Evolutionary conservation across 2,329 filamentous ascomycete genomes (phyloP).

Genomic region (Verticillium tricorpus): DNA sequence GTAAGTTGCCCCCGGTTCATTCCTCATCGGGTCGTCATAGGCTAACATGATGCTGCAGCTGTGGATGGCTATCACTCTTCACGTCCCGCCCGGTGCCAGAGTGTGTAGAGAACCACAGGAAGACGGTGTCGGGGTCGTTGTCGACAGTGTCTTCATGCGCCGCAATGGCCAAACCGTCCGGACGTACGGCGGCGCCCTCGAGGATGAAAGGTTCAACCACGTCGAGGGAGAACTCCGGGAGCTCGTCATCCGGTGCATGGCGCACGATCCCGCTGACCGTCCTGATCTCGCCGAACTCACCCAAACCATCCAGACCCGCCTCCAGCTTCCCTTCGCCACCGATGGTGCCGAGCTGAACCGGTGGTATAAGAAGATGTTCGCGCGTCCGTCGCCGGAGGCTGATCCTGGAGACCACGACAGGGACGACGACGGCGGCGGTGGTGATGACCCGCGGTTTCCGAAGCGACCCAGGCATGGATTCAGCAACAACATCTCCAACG

Average conservation of each 20-base stretch:
- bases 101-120: not conserved
- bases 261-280: constrained; percentile 19
- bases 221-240: constrained; percentile 18
- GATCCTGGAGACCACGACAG: not conserved
- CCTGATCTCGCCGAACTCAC: constrained; percentile 18
- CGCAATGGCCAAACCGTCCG: not conserved
- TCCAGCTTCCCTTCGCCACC: constrained; percentile 12
- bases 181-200: constrained; percentile 9
- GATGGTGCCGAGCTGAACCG: constrained; percentile 6
- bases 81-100: not conserved
- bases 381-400: not conserved
- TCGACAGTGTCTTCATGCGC: not conserved
- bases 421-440: not conserved
- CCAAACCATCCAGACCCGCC: constrained; percentile 13
- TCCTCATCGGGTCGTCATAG: too few species aligned
- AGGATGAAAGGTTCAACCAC: constrained; percentile 1
- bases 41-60: constrained; percentile 3
- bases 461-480: not conserved
- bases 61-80: constrained; percentile 11
- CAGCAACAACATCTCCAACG: not conserved
- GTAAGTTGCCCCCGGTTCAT: constrained; percentile 1
- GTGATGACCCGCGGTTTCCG: not conserved
- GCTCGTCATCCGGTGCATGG: constrained; percentile 19
- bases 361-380: constrained; percentile 12
- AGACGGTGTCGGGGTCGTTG: not conserved